Evolutionary conservation across 805 yeast species (phyloP), one percentile per base, ranked within the genome.

Genomic region (Starmerella scarabaei): DNA sequence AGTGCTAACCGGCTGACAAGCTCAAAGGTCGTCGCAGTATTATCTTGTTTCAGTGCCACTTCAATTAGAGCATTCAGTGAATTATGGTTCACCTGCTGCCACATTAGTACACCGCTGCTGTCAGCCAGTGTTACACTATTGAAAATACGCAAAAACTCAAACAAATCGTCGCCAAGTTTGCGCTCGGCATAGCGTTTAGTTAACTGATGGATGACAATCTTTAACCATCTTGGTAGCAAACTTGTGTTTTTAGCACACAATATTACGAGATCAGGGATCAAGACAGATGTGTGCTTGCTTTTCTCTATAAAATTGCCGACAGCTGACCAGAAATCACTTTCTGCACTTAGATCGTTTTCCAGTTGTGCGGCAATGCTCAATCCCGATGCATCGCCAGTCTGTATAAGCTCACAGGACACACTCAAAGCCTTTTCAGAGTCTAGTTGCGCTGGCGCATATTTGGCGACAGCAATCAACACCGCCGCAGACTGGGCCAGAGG

Each of bases 1-100:
- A 37, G 18, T 5, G 38, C 40, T 2, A 35, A 15, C 3, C 32
- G 36, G 14, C 57, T 57, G 3, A 64, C 60, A 51, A 76, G 71
- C 30, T 67, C 63, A 21, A 34, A 37, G 26, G 81, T 51, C n/a
- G 72, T 63, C 0, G 44, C 42, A 2, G 51, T 56, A 21, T 65
- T 48, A 12, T 49, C 46, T 1, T 72, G 52, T 79, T 84, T 49
- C 2, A 60, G 57, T 1, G 52, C 35, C 0, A 55, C 49, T 21
- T 53, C 53, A 2, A 62, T 33, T n/a, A 58, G 43, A 8, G 63
- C 53, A 23, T 61, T 62, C 23, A 57, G 12, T 1, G 43, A 40
- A 15, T 45, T 45, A 14, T 28, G 41, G 30, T 45, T 42, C 3
- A 45, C 50, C 9, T 39, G 32, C 15, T 39, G 31, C 44, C 44